phyloP scores from a whole-genome alignment of 108 stramenopile species.

The Pseudonitzschia multistriata region DNA sequence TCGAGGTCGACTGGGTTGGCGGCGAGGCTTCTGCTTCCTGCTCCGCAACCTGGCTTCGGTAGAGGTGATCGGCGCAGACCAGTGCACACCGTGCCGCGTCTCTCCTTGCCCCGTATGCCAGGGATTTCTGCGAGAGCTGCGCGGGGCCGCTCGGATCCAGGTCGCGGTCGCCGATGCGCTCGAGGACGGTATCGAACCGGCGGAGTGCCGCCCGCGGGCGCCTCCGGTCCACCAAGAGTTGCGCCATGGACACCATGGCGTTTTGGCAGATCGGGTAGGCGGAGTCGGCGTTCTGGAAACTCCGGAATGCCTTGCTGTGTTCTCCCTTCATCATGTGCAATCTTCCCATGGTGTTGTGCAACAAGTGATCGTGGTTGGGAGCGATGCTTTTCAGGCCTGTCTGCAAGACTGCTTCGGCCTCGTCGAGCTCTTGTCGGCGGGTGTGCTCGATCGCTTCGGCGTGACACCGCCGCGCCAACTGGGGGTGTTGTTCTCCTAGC shows the following conservation, averaged over 20 bases:
- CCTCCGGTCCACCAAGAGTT: not conserved
- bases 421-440: not conserved
- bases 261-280: constrained; percentile 8
- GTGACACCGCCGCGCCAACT: constrained; percentile 30
- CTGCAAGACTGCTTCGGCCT: constrained; percentile 7
- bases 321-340: not conserved
- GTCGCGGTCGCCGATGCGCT: not conserved
- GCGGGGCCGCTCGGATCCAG: not conserved
- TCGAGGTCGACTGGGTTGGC: not conserved
- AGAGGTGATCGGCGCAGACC: constrained; percentile 1
- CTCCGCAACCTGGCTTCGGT: not conserved
- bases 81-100: constrained; percentile 11
- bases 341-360: constrained; percentile 2
- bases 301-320: not conserved
- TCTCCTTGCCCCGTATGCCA: not conserved
- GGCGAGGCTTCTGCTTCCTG: not conserved
- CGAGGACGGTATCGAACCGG: not conserved
- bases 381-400: constrained; percentile 10
- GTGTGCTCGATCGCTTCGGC: constrained; percentile 8
- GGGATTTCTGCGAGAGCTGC: not conserved
- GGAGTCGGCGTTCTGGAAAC: not conserved
- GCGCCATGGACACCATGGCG: constrained; percentile 1
- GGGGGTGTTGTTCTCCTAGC: constrained; percentile 19
- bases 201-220: constrained; percentile 3
- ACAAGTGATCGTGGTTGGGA: not conserved